Evolutionary conservation across 805 yeast species (phyloP).

Genomic region (Hagleromyces aurorensis): DNA sequence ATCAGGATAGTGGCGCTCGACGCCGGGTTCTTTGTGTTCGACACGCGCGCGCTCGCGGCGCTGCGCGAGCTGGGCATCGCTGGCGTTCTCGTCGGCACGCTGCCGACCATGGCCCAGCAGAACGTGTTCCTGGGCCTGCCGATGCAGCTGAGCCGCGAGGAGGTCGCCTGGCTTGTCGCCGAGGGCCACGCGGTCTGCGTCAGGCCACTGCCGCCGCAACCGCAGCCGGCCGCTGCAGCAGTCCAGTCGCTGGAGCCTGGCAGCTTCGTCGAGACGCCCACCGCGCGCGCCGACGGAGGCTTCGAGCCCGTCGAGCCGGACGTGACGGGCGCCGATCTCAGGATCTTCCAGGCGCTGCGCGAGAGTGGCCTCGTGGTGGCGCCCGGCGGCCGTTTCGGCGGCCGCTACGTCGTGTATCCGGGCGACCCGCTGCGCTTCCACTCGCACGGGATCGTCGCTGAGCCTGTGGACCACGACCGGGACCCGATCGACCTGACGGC

Average conservation of each 20-base stretch:
- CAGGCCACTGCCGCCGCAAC: slow-evolving; percentile 6
- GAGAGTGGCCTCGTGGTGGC: slow-evolving; percentile 45
- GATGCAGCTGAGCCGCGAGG: slow-evolving; percentile 63
- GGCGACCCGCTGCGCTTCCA: slow-evolving; percentile 92
- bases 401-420: slow-evolving; percentile 81
- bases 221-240: slow-evolving; percentile 2
- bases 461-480: slow-evolving; percentile 37
- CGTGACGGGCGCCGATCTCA: slow-evolving; percentile 18
- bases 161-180: slow-evolving; percentile 55
- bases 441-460: slow-evolving; percentile 66
- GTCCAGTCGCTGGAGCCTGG: slow-evolving; percentile 15
- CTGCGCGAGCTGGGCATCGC: slow-evolving; percentile 58
- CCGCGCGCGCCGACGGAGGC: background rate
- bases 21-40: too few relatives aligned
- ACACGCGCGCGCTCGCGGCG: slow-evolving; percentile 41
- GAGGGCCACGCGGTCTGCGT: slow-evolving; percentile 29
- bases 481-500: slow-evolving; percentile 48
- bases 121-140: slow-evolving; percentile 84
- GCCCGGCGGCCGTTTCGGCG: slow-evolving; percentile 91
- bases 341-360: slow-evolving; percentile 31
- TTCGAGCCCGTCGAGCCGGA: slow-evolving; percentile 1
- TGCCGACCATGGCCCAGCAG: slow-evolving; percentile 90
- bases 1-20: too few relatives aligned
- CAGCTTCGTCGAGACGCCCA: slow-evolving; percentile 2
- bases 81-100: slow-evolving; percentile 76